Base-by-base conservation (phyloP, 2,329 filamentous ascomycete genomes). In the Daldinia sp. region DNA sequence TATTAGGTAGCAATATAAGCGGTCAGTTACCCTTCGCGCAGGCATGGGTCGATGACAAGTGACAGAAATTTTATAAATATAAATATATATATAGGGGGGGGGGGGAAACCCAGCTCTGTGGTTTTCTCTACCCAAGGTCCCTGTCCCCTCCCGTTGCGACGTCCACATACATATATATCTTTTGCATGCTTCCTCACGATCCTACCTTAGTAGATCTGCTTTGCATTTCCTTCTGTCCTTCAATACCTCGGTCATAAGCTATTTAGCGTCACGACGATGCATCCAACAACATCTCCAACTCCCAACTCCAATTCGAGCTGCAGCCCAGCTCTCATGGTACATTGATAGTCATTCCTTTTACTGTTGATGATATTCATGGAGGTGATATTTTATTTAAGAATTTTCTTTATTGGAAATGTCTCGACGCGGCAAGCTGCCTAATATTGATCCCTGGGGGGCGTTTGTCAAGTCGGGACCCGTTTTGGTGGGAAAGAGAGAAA, bases 1-100 rank as follows among this genome's bases (percentile, higher is more conserved):
- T 46, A 59, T 71, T 67, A 65, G 66, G 69, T 71, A 62, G 61
- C 59, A 70, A 65, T 65, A 59, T 66, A 65, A 63, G 63, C 62
- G 66, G 69, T 69, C 69, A 69, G 60, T 63, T 64, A 61, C 39
- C 48, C 26, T 59, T 59, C 51, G 50, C n/a, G 44, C 41, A 64
- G 60, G 66, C 35, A 69, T 66, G 66, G 66, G 63, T 44, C 60
- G 66, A 63, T 67, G 42, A 51, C 26, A 71, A 68, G 42, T 68
- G 68, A 71, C 44, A 61, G 56, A 54, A 58, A 20, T 65, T 26
- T 54, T 20, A 39, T 54, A 54, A 54, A 54, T 41, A 57, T 63
- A 68, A 56, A 65, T 64, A 64, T 61, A 64, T 53, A 60, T 33
- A 39, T 23, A 12, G 37, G 18, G 41, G 41, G 37, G 18, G 41